Evolutionary conservation across 805 yeast genomes (phyloP), one percentile per base, ranked within the genome.

Genomic region (Saccharomycopsis sp.): DNA sequence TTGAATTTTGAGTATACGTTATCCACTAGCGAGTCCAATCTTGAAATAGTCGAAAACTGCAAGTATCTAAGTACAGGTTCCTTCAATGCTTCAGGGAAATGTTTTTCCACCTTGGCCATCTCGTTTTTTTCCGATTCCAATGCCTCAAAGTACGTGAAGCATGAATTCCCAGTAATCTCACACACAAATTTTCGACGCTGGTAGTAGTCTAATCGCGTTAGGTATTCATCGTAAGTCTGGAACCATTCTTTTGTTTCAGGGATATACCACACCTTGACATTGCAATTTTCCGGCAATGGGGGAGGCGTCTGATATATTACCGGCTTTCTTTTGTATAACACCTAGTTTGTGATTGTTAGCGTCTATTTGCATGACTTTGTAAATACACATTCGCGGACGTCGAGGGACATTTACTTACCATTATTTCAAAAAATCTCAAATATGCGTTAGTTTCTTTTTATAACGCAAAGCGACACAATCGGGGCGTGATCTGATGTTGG

Each of bases 141-240:
- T 0, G 98, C 99, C 66, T 94, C 95, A 69, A 91, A 91, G 69
- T 81, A 94, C 0, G 97, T 89, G 58, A 92, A 77, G 65, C 95
- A 87, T 16, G 97, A 86, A 66, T 90, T 89, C 14, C 99, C 99
- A 0, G 97, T 89, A 53, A 92, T 87, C 71, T 94, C 99, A 73
- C 98, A 94, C 12, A 91, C 94, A 72, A 94, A 94, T 69, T 89
- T 88, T 64, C 83, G 83, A 54, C 80, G 77, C 60, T 79, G 79
- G 69, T 87, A 88, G 70, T 85, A 87, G 68, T 87, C 90, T 75
- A 87, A 72, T 57, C 92, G 73, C 21, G 72, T 72, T 53, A 94
- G 73, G 66, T 89, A 92, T 8, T 84, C 90, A 56, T 86, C 89
- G 69, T 94, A 92, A 3, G 76, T 75, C 14, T 74, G 64, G 69